phyloP scores from a whole-genome alignment of 1,284 basidiomycete species.

The Ustilago curta region DNA sequence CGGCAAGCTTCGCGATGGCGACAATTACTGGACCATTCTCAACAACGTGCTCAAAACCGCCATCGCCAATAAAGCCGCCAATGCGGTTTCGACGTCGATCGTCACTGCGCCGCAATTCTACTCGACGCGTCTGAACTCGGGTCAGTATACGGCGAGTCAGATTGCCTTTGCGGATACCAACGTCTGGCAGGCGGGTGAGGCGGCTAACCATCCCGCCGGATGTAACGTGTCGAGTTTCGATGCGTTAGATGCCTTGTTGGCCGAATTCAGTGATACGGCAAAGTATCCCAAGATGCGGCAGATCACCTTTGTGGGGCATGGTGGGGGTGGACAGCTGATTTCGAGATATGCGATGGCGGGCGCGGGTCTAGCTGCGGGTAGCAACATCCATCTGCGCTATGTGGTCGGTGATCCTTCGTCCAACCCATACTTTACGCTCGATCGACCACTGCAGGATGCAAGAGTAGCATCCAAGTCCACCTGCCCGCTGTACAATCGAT shows the following conservation, averaged over 20 bases:
- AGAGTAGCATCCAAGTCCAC: conserved; percentile 41
- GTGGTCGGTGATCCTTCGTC: conserved; percentile 66
- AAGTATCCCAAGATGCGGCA: conserved; percentile 61
- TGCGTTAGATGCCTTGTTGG: conserved; percentile 61
- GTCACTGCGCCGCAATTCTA: conserved; percentile 65
- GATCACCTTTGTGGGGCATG: conserved; percentile 66
- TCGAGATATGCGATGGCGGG: conserved; percentile 64
- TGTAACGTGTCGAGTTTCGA: conserved; percentile 60
- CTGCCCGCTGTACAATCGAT: conserved; percentile 61
- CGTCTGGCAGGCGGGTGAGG: conserved; percentile 62
- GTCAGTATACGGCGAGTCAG: conserved; percentile 53
- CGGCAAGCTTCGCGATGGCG: conserved; percentile 61
- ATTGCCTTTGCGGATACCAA: conserved; percentile 62
- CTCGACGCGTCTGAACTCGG: conserved; percentile 58
- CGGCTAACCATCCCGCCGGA: conserved; percentile 53
- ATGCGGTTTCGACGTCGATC: conserved; percentile 44
- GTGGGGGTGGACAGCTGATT: conserved; percentile 65
- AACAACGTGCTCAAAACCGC: conserved; percentile 55
- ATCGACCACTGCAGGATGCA: conserved; percentile 56
- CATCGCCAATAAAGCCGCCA: conserved; percentile 27
- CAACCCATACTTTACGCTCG: conserved; percentile 60
- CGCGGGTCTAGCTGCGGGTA: conserved; percentile 27
- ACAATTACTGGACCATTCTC: conserved; percentile 59
- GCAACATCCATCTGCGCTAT: conserved; percentile 57
- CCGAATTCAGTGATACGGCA: conserved; percentile 49